Conservation (phyloP, 2,329 filamentous ascomycete genomes). For the Emydomyces testavorans region DNA sequence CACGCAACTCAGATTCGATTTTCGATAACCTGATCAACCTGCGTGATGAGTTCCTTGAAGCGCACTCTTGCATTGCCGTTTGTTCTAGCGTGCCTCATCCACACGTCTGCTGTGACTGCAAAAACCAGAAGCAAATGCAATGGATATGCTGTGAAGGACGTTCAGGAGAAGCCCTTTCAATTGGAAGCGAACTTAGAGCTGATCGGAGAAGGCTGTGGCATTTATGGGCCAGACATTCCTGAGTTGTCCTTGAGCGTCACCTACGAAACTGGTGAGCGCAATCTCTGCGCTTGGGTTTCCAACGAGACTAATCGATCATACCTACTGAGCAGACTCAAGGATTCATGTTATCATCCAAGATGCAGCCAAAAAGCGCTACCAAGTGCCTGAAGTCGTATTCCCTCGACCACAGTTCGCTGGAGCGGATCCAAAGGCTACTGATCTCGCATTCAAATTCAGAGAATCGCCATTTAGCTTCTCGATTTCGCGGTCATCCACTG, state of each 20-base stretch:
- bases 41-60: no score
- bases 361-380: background rate
- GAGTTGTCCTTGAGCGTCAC: background rate
- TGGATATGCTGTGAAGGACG: background rate
- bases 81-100: background rate
- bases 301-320: background rate
- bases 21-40: no score
- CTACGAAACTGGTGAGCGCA: background rate
- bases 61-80: no score
- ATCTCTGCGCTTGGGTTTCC: no score
- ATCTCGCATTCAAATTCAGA: background rate
- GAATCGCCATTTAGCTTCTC: conserved; percentile 47
- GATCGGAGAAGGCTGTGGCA: background rate
- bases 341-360: background rate
- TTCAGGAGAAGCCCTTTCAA: background rate
- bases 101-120: background rate
- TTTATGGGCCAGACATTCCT: conserved; percentile 1
- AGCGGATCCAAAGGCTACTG: background rate
- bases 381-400: background rate
- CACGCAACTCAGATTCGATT: no score
- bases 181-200: background rate
- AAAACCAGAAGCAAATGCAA: background rate
- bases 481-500: conserved; percentile 46
- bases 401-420: background rate
- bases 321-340: background rate